Base-by-base conservation (phyloP, 2,329 filamentous ascomycete genomes). In the Ceratocystis destructans region DNA sequence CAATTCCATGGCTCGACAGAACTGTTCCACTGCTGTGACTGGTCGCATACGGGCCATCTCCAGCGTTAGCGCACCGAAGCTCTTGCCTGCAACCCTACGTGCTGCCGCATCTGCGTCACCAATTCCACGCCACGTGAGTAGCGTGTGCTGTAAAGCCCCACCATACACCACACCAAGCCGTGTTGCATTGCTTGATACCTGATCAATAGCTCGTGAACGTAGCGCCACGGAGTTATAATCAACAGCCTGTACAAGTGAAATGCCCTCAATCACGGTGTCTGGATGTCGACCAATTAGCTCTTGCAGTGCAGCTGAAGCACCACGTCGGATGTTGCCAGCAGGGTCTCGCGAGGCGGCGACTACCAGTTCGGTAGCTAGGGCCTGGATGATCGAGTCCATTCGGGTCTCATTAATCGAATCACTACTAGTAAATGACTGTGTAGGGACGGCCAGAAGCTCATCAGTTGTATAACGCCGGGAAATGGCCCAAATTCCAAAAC, bases 171-270 rank as follows among this genome's bases (percentile, higher is more conserved):
- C 71, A 37, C 85, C 83, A 4, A 97, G 76, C n/a, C 76, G 78
- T 0, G 89, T 84, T 0, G 88, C 87, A 46, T 81, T 81, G 12
- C 84, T 77, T 0, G 89, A 86, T 10, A 97, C 90, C 61, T 92
- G 84, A 50, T 85, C 81, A 71, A 96, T 87, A 2, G 92, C 93
- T 70, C 89, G 83, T 17, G 88, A 87, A 28, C 93, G 83, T n/a
- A 95, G 81, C 2, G 94, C 93, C 22, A 99, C 91, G 46, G 90
- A 84, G 73, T 96, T 91, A 72, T 96, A 99, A 73, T 99, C 94
- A 1, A 97, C 89, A 1, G 84, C 82, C 73, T 97, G 94, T 0
- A 97, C 90, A 1, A 97, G 80, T 53, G 84, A 76, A 66, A 99
- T 97, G 0, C 93, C 94, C 71, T 91, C 80, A 17, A 82, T 79